Conservation (phyloP, 2,329 filamentous ascomycete genomes). For the Botrytis hyacinthi region DNA sequence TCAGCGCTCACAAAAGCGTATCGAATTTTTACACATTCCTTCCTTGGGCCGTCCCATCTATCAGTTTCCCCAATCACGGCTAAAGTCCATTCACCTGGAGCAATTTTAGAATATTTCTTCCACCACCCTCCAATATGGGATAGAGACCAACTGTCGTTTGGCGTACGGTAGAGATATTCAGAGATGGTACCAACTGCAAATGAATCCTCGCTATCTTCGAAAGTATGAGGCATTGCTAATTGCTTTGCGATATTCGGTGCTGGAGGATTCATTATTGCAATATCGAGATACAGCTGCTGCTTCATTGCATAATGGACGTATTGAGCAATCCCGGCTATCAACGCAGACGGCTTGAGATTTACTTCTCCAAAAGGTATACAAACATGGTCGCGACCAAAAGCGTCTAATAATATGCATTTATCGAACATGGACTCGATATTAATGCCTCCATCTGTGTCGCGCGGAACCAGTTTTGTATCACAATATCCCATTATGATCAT, state of each 20-base stretch:
- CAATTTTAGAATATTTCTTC: constrained; percentile 6
- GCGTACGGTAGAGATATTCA: background rate
- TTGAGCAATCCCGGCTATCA: constrained; percentile 7
- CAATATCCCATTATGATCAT: background rate
- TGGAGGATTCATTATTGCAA: background rate
- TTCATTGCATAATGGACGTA: background rate
- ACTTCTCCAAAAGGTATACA: background rate
- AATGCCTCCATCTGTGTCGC: background rate
- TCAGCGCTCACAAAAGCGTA: constrained; percentile 15
- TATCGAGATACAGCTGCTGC: background rate
- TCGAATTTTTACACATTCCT: background rate
- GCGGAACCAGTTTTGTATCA: background rate
- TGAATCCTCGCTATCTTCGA: background rate
- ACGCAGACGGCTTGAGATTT: background rate
- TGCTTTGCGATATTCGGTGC: background rate
- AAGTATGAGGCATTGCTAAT: background rate
- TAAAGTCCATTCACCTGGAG: constrained; percentile 11
- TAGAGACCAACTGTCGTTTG: background rate
- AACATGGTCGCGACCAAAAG: background rate
- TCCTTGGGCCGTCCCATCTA: no score
- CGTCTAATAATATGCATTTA: background rate
- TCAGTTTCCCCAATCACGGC: background rate
- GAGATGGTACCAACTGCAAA: background rate
- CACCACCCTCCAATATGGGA: background rate
- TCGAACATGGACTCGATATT: background rate